Conservation (phyloP, 164 flowering plant species). For the Tetrastigma voinierianum region DNA sequence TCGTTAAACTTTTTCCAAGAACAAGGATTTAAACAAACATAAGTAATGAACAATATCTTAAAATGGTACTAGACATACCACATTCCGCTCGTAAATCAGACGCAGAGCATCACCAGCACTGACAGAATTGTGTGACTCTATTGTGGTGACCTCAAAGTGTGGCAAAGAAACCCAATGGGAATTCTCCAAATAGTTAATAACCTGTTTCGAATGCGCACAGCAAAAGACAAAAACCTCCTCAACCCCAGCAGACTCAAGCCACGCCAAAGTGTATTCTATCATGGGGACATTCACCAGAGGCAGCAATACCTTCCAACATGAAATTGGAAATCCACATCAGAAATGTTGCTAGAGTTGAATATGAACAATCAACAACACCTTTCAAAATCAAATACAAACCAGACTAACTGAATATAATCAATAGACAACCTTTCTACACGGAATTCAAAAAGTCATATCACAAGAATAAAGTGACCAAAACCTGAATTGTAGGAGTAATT, state of each 20-base stretch:
- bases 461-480: too few relatives aligned
- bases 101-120: slow-evolving; percentile 98
- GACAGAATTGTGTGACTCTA: slow-evolving; percentile 70
- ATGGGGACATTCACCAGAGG: slow-evolving; percentile 89
- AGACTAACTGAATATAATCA: too few relatives aligned
- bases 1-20: not conserved
- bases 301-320: slow-evolving; percentile 57
- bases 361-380: not conserved
- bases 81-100: slow-evolving; percentile 75
- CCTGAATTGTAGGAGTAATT: too few relatives aligned
- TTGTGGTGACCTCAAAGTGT: slow-evolving; percentile 59
- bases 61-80: slow-evolving; percentile 45
- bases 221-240: slow-evolving; percentile 94
- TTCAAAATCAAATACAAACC: too few relatives aligned
- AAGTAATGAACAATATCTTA: not conserved
- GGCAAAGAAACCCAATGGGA: slow-evolving; percentile 79
- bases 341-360: not conserved
- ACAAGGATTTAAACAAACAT: not conserved
- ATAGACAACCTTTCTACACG: too few relatives aligned
- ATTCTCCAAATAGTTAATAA: slow-evolving; percentile 66
- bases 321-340: not conserved
- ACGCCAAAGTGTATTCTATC: slow-evolving; percentile 87
- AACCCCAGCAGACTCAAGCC: slow-evolving; percentile 97
- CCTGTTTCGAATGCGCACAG: slow-evolving; percentile 91
- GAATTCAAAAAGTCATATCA: too few relatives aligned